These are phyloP conservation scores for Ceratocystis cacaofunesta DNA, from an alignment of 2,329 filamentous ascomycete genomes.

Conservation along the genomic window DNA sequence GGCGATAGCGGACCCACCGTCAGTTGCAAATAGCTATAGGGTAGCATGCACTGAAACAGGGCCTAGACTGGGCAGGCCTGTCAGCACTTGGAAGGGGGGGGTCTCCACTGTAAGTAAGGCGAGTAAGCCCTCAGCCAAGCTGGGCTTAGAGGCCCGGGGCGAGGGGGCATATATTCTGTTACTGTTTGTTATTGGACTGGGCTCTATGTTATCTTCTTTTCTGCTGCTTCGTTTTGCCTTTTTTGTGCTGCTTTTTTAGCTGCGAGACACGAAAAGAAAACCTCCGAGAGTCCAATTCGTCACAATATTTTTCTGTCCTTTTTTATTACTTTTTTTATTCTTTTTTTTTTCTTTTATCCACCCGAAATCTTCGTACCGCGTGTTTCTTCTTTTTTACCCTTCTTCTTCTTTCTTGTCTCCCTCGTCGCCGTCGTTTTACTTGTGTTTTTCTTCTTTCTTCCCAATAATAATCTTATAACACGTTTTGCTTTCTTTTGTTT, in stretches of 20 bases:
- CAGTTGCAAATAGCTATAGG: not conserved
- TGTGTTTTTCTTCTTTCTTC: not conserved
- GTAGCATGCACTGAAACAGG: not conserved
- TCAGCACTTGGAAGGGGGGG: not conserved
- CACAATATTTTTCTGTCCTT: not conserved
- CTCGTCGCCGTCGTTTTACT: not conserved
- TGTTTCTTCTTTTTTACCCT: not conserved
- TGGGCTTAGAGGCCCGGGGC: not conserved
- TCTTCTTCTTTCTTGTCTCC: not conserved
- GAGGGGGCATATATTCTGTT: not conserved
- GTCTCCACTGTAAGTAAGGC: not conserved
- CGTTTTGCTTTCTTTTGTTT: not conserved
- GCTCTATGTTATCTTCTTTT: not conserved
- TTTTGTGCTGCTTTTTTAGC: not conserved
- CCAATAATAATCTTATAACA: not conserved
- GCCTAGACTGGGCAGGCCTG: not conserved
- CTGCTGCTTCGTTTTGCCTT: not conserved
- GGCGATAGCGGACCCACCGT: too few species aligned
- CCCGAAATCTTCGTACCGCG: too few species aligned
- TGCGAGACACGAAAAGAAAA: constrained; percentile 1
- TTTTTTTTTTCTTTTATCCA: not conserved
- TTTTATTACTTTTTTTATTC: not conserved
- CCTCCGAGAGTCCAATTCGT: not conserved
- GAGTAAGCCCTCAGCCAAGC: not conserved
- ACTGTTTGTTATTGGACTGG: not conserved